A percentile compares a stretch with the other conserved stretches of the same genome.
Evolutionary conservation across 192 early-diverging fungal genomes (phyloP).

Genomic region (Linnemannia schmuckeri): DNA sequence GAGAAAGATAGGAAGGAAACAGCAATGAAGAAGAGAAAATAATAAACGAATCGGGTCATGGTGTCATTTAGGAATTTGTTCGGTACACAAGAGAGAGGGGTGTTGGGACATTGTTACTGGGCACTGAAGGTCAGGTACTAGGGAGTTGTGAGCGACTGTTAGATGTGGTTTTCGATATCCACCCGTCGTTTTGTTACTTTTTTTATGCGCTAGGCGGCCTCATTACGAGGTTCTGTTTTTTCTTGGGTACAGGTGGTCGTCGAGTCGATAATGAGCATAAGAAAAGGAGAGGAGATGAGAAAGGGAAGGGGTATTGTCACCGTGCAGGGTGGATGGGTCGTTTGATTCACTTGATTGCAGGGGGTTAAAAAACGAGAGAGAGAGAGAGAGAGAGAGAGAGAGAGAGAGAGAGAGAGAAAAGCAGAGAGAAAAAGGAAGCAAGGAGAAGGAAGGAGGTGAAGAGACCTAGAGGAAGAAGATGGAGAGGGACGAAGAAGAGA

Average conservation of each 20-base stretch:
- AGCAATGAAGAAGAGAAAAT: background rate
- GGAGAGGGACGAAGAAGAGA: background rate
- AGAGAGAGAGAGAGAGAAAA: background rate
- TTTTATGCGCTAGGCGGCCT: background rate
- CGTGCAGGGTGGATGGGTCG: too few species aligned
- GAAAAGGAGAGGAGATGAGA: too few species aligned
- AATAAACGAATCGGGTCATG: background rate
- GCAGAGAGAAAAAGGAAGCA: background rate
- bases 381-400: background rate
- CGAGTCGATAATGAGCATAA: too few species aligned
- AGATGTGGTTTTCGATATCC: background rate
- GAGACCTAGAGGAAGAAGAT: background rate
- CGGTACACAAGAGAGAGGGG: background rate
- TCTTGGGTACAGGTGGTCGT: too few species aligned
- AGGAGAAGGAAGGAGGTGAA: background rate
- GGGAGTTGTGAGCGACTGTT: too few species aligned
- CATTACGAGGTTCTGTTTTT: background rate
- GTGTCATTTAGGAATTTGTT: too few species aligned
- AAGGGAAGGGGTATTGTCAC: too few species aligned
- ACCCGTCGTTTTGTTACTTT: background rate
- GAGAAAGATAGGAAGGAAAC: background rate
- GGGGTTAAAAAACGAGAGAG: background rate
- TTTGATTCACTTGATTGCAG: background rate
- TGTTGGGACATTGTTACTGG: too few species aligned
- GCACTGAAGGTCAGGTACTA: too few species aligned